Evolutionary conservation across 495 filamentous ascomycete species (phyloP).

Genomic region (Aspergillus nanangensis): DNA sequence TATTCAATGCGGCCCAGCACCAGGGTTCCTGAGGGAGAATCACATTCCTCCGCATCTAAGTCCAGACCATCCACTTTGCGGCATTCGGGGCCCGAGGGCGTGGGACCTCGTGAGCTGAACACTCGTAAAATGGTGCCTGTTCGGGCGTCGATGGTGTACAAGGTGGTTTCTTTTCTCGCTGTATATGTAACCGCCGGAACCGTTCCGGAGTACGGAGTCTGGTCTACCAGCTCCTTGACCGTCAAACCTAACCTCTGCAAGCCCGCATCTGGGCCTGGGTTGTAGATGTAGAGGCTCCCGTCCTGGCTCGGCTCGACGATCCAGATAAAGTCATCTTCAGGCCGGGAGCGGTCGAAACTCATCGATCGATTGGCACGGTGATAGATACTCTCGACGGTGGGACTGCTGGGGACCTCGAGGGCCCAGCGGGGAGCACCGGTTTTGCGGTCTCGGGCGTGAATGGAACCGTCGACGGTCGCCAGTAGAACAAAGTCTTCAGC

Average conservation of each 20-base stretch:
- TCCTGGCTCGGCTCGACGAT: constrained; percentile 90
- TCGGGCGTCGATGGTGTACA: constrained; percentile 78
- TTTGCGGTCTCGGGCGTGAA: constrained; percentile 88
- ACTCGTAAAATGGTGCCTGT: constrained; percentile 68
- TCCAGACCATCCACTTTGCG: constrained; percentile 56
- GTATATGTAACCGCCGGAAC: constrained; percentile 74
- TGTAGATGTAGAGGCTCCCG: constrained; percentile 86
- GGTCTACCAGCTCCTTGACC: constrained; percentile 74
- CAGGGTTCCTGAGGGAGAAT: constrained; percentile 63
- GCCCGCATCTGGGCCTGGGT: constrained; percentile 54
- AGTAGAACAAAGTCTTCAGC: constrained; percentile 99
- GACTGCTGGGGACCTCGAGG: constrained; percentile 68
- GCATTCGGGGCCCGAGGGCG: constrained; percentile 46
- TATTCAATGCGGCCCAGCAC: constrained; percentile 85
- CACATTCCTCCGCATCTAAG: constrained; percentile 66
- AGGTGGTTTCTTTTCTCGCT: constrained; percentile 72
- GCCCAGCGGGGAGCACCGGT: constrained; percentile 81
- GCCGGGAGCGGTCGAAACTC: constrained; percentile 48
- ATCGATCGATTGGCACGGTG: constrained; percentile 68
- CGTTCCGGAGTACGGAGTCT: constrained; percentile 60
- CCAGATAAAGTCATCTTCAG: constrained; percentile 86
- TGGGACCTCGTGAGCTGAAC: constrained; percentile 55
- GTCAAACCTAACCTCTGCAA: constrained; percentile 63
- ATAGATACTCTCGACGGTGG: constrained; percentile 87
- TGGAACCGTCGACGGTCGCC: constrained; percentile 97